A percentile compares a stretch with the other conserved stretches of the same genome.
Evolutionary conservation across 2,329 filamentous ascomycete genomes (phyloP).

Genomic region (Phyllosticta citrichinensis): DNA sequence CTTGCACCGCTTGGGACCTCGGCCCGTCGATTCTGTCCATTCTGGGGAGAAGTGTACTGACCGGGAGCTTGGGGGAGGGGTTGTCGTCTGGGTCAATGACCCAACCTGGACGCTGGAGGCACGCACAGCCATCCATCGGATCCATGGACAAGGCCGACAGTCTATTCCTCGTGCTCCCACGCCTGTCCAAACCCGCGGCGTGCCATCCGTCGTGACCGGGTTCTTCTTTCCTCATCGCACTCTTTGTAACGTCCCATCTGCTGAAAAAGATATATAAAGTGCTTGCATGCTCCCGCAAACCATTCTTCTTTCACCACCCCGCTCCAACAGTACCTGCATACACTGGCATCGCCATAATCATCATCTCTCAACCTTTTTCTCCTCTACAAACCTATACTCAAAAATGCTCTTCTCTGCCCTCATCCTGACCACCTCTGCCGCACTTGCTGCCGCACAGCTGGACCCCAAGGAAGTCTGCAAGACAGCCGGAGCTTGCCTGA

Average conservation of each 20-base stretch:
- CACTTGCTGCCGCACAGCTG: background rate
- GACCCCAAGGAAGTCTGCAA: background rate
- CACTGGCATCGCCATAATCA: background rate
- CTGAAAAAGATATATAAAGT: background rate
- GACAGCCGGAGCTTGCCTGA: background rate
- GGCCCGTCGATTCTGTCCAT: background rate
- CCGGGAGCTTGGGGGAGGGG: background rate
- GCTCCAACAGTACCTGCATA: background rate
- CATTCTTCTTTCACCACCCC: background rate
- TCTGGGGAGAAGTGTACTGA: background rate
- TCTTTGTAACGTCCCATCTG: background rate
- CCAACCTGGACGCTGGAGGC: background rate
- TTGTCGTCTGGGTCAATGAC: background rate
- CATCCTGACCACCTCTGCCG: background rate
- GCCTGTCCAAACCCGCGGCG: no score
- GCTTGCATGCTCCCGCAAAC: background rate
- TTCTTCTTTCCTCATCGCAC: background rate
- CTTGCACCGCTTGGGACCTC: background rate
- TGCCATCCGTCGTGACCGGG: background rate
- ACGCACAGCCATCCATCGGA: background rate
- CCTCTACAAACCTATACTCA: background rate
- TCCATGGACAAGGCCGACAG: background rate
- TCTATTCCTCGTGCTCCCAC: background rate
- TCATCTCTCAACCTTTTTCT: no score
- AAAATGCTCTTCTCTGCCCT: background rate